Evolutionary conservation across 2,329 filamentous ascomycete genomes (phyloP), one percentile per base, ranked within the genome.

Genomic region (Colletotrichum eleusines): DNA sequence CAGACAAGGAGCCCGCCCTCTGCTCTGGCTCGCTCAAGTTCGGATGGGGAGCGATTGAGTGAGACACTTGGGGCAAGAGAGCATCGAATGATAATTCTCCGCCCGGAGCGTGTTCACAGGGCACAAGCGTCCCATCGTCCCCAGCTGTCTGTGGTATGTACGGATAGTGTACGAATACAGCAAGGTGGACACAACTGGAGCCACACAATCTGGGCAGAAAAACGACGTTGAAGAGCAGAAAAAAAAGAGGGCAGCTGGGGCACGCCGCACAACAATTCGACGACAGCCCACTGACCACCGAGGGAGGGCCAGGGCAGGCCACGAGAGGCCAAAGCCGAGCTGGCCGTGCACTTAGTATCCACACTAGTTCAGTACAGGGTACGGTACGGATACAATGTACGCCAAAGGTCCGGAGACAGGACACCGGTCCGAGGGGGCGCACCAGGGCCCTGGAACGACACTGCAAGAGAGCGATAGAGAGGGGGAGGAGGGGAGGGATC

Each of bases 121-220:
- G 31, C 20, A n/a, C 42, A 35, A 26, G 57, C 16, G 57, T 66
- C 57, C 67, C 57, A 51, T 64, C 57, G 57, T 64, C 57, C 20
- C 42, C 18, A 44, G 42, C n/a, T n/a, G n/a, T n/a, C 18, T 42
- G 16, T 44, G 44, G 20, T 23, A n/a, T 20, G 1, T 18, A 18
- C 5, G n/a, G n/a, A n/a, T 23, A 23, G 20, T 23, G 44, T 11
- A 46, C 44, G n/a, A 46, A 46, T 23, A 23, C n/a, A 23, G 44
- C 44, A 46, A 71, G 46, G 68, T 68, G 51, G 64, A 44, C 64
- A 23, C 20, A n/a, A n/a, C 28, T 63, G 42, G 57, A 46, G 58
- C n/a, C n/a, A n/a, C n/a, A n/a, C n/a, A 53, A 35, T 38, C 58
- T 55, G 67, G 63, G 67, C 67, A 70, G 67, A 66, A 70, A 66